Percentiles rank a stretch among this genome's conserved stretches.
phyloP scores from a whole-genome alignment of 352 stramenopile species.

The Phytopythium chamaehyphon region DNA sequence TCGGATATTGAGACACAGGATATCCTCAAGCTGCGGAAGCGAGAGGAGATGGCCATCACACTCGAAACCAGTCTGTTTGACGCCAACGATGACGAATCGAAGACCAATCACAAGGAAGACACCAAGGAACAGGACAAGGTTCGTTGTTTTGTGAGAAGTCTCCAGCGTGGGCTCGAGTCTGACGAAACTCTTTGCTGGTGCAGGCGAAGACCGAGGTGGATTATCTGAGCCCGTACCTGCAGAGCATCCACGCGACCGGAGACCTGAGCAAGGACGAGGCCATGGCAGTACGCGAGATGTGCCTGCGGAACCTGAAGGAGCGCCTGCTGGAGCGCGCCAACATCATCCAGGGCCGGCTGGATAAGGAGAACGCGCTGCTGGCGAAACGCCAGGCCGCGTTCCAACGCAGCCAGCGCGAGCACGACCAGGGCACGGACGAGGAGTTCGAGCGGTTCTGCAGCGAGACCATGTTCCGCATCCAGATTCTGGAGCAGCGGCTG shows the following conservation, averaged over 20 bases:
- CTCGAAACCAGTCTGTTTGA: conserved; percentile 89
- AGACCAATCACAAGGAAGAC: conserved; percentile 59
- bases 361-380: conserved; percentile 90
- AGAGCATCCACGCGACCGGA: conserved; percentile 55
- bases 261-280: conserved; percentile 85
- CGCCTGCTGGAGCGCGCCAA: conserved; percentile 90
- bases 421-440: conserved; percentile 89
- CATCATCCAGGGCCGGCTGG: conserved; percentile 93
- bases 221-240: conserved; percentile 93
- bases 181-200: background rate
- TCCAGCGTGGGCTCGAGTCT: too few relatives aligned
- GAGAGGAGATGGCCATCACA: conserved; percentile 82
- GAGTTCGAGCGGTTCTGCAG: conserved; percentile 94
- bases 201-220: conserved; percentile 82
- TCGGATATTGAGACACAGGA: conserved; percentile 89
- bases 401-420: conserved; percentile 89
- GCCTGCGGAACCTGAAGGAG: conserved; percentile 91
- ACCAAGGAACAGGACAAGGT: conserved; percentile 60
- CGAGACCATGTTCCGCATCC: conserved; percentile 95
- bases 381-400: conserved; percentile 91
- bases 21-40: conserved; percentile 86
- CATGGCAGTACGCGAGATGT: conserved; percentile 82
- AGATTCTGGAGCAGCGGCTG: conserved; percentile 93
- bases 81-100: conserved; percentile 52
- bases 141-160: too few relatives aligned